Percentiles rank a stretch among this genome's conserved stretches.
Conservation (phyloP, 108 stramenopile species). For the Conticribra weissflogii region DNA sequence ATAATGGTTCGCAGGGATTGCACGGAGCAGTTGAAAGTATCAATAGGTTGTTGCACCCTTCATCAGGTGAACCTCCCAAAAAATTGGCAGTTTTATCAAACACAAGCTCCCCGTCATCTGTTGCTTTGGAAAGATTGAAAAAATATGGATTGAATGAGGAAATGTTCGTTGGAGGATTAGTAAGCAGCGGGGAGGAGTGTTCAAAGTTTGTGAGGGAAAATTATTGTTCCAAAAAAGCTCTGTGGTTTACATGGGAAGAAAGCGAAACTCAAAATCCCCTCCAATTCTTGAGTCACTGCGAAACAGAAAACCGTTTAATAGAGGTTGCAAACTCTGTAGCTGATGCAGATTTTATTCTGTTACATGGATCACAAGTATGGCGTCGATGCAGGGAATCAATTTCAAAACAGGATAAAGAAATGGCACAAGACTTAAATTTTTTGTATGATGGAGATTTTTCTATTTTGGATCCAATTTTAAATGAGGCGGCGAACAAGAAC, state of each 20-base stretch:
- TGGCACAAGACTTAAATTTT: constrained; percentile 28
- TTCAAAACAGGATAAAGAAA: constrained; percentile 13
- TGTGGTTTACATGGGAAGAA: constrained; percentile 72
- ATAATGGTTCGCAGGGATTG: constrained; percentile 75
- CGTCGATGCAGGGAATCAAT: constrained; percentile 30
- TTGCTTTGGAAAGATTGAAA: constrained; percentile 60
- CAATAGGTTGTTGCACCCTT: too few species aligned
- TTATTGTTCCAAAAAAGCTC: constrained; percentile 45
- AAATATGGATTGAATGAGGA: constrained; percentile 70
- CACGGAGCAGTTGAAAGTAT: constrained; percentile 72
- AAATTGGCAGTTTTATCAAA: constrained; percentile 88
- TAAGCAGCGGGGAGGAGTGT: constrained; percentile 84
- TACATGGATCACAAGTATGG: constrained; percentile 71
- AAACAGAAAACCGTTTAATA: constrained; percentile 31
- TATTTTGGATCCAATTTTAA: constrained; percentile 53
- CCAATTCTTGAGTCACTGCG: constrained; percentile 61
- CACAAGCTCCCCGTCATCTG: constrained; percentile 62
- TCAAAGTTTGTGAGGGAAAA: constrained; percentile 46
- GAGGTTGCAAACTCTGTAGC: constrained; percentile 49
- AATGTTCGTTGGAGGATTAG: constrained; percentile 70
- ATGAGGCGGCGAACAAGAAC: constrained; percentile 40
- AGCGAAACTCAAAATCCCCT: constrained; percentile 49
- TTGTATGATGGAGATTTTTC: constrained; percentile 38
- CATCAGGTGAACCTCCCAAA: too few species aligned
- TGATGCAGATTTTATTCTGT: constrained; percentile 76